These are phyloP conservation scores for Syzygium grande DNA, from an alignment of 345 rosid genomes.

Conservation along the genomic window DNA sequence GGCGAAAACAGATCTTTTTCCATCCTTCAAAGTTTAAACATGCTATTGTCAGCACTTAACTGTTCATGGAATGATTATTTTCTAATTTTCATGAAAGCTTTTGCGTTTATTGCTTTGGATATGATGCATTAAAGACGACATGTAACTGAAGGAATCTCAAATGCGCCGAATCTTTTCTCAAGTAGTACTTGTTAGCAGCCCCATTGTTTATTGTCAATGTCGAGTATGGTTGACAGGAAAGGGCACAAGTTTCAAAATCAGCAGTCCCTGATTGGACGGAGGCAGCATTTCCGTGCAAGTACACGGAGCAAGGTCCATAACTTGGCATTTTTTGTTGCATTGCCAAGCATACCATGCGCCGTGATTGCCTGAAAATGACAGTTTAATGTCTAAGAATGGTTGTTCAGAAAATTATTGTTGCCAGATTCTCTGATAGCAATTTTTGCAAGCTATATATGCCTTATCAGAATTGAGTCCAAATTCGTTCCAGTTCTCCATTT, in stretches of 20 bases:
- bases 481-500: neutral
- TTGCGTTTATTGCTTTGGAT: neutral
- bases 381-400: neutral
- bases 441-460: neutral
- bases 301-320: neutral
- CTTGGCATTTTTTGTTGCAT: neutral
- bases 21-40: neutral
- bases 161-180: neutral
- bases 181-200: neutral
- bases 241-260: neutral
- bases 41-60: neutral
- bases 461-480: neutral
- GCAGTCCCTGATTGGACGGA: neutral
- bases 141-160: neutral
- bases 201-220: neutral
- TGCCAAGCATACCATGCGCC: neutral
- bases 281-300: neutral
- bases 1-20: neutral
- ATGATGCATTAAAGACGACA: neutral
- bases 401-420: neutral
- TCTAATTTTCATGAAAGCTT: neutral
- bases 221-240: neutral
- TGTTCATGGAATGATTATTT: neutral
- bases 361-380: neutral
- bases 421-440: neutral